Percentiles rank a stretch among this genome's conserved stretches.
These are phyloP conservation scores for Pseudoneurospora amorphoporcata DNA, from an alignment of 495 filamentous ascomycete genomes.

Conservation along the genomic window DNA sequence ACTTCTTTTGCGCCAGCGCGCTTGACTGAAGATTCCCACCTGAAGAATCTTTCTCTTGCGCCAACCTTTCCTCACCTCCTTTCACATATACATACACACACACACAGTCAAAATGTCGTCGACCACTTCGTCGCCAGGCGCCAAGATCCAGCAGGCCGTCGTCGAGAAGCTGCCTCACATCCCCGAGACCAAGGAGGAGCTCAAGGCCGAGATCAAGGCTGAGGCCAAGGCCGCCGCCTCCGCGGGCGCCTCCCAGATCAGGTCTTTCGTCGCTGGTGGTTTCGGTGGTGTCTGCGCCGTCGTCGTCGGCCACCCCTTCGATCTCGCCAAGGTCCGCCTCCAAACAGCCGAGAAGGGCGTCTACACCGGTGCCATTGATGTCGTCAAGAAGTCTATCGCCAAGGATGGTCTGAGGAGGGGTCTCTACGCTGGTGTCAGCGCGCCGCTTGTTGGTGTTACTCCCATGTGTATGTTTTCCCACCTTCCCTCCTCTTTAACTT, in stretches of 20 bases:
- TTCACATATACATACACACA: background rate
- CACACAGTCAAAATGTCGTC: conserved; percentile 15
- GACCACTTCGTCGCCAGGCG: conserved; percentile 20
- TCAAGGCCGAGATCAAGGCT: conserved; percentile 39
- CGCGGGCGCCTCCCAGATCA: conserved; percentile 42
- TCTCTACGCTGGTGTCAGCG: conserved; percentile 92
- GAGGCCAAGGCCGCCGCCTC: conserved; percentile 37
- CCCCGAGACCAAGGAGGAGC: conserved; percentile 40
- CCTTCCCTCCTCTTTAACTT: background rate
- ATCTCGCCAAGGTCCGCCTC: conserved; percentile 92
- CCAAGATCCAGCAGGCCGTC: conserved; percentile 26
- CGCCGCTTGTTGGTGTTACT: conserved; percentile 89
- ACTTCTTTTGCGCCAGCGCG: background rate
- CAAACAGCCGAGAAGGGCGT: conserved; percentile 94
- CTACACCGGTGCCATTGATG: conserved; percentile 83
- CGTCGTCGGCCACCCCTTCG: conserved; percentile 89
- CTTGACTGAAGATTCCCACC: background rate
- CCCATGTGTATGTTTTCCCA: conserved; percentile 77
- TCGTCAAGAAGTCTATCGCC: conserved; percentile 76
- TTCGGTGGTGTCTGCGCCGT: conserved; percentile 93
- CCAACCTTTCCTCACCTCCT: background rate
- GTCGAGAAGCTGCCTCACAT: conserved; percentile 39
- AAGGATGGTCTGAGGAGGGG: conserved; percentile 76
- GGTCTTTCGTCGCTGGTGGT: conserved; percentile 80
- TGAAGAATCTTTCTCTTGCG: background rate